phyloP scores from a whole-genome alignment of 192 early-diverging fungal species.

The Umbelopsis ramanniana region DNA sequence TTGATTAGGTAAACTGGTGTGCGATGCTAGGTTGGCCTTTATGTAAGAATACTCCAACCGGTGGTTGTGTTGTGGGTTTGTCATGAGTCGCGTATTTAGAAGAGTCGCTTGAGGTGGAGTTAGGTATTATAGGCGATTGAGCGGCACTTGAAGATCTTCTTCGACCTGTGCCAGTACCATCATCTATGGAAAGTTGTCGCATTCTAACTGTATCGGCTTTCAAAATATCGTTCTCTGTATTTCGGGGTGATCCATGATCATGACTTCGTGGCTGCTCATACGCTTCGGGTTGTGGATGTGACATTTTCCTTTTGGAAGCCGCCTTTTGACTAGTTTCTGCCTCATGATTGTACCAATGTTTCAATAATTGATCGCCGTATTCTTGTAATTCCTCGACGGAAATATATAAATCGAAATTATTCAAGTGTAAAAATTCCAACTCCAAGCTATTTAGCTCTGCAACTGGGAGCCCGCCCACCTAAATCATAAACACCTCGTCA shows the following conservation, averaged over 20 bases:
- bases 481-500: constrained; percentile 1
- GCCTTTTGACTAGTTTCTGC: neutral
- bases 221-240: neutral
- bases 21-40: neutral
- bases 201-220: neutral
- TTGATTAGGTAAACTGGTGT: neutral
- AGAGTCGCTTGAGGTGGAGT: neutral
- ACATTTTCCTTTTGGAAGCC: neutral
- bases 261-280: neutral
- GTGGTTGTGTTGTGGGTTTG: too few relatives aligned
- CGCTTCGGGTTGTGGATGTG: neutral
- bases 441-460: constrained; percentile 90
- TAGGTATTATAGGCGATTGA: neutral
- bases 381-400: constrained; percentile 82
- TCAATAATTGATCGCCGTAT: constrained; percentile 74
- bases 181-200: constrained; percentile 7
- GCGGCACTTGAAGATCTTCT: neutral
- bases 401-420: constrained; percentile 82
- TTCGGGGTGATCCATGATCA: neutral
- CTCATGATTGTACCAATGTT: constrained; percentile 29
- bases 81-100: neutral
- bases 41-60: too few relatives aligned
- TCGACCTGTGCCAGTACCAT: constrained; percentile 8
- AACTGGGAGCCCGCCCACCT: constrained; percentile 89
- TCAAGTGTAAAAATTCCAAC: constrained; percentile 83